Evolutionary conservation across 31 red algal genomes (phyloP).

Genomic region (Endocladia muricata): DNA sequence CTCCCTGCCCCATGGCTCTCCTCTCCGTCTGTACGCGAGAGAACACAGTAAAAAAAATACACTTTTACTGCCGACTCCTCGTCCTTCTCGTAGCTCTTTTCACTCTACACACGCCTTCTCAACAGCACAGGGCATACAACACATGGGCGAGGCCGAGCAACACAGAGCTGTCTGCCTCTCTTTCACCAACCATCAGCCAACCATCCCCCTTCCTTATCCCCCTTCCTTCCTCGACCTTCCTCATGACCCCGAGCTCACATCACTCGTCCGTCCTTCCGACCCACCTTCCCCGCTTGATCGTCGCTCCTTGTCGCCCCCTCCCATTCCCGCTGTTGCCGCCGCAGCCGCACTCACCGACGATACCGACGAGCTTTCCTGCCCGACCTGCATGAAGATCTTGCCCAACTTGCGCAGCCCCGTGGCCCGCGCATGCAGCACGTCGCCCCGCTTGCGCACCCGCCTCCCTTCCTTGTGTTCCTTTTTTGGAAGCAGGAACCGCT

Average conservation of each 20-base stretch:
- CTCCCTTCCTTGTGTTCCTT: slow-evolving; percentile 78
- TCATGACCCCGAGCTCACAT: not conserved
- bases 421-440: slow-evolving; percentile 65
- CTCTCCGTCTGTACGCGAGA: too few relatives aligned
- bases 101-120: too few relatives aligned
- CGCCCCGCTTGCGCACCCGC: slow-evolving; percentile 38
- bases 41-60: too few relatives aligned
- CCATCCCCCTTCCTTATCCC: too few relatives aligned
- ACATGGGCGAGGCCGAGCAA: too few relatives aligned
- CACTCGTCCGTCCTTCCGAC: not conserved
- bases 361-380: slow-evolving; percentile 36
- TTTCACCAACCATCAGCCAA: too few relatives aligned
- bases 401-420: slow-evolving; percentile 59
- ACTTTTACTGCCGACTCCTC: too few relatives aligned
- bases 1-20: too few relatives aligned
- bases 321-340: slow-evolving; percentile 8
- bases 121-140: too few relatives aligned
- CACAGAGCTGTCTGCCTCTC: too few relatives aligned
- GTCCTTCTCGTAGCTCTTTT: too few relatives aligned
- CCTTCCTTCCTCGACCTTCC: too few relatives aligned
- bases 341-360: not conserved
- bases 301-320: slow-evolving; percentile 12
- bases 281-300: not conserved
- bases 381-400: slow-evolving; percentile 77
- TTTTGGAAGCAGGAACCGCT: slow-evolving; percentile 62